phyloP scores from a whole-genome alignment of 176 grass and related monocot genomes.

The Thalia dealbata region DNA sequence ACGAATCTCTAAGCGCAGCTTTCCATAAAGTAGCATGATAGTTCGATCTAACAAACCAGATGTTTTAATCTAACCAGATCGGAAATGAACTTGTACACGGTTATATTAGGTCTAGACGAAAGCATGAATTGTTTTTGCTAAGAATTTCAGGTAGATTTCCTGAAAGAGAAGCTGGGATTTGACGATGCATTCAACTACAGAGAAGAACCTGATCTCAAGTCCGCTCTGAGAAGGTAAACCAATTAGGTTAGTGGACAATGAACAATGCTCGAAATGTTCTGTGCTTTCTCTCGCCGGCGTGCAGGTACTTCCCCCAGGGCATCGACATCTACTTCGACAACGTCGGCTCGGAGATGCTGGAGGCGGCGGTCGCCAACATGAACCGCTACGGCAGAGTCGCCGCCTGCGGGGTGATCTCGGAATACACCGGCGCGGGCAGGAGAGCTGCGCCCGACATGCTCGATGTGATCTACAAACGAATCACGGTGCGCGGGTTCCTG shows the following conservation, averaged over 20 bases:
- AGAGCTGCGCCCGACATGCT: conserved; percentile 25
- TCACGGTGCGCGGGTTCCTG: conserved; percentile 47
- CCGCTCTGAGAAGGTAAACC: conserved; percentile 1
- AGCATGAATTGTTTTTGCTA: too few relatives aligned
- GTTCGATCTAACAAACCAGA: too few relatives aligned
- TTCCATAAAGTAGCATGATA: too few relatives aligned
- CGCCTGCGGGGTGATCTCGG: conserved; percentile 37
- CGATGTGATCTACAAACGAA: conserved; percentile 46
- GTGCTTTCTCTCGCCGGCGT: not conserved
- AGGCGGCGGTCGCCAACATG: conserved; percentile 47
- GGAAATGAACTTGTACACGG: too few relatives aligned
- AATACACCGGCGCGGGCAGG: conserved; percentile 27
- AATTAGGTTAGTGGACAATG: too few relatives aligned
- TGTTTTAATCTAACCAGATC: too few relatives aligned
- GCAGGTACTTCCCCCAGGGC: conserved; percentile 41
- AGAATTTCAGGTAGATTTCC: not conserved
- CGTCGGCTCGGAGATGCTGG: conserved; percentile 28
- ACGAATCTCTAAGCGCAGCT: too few relatives aligned
- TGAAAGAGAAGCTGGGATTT: not conserved
- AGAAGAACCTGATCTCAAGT: conserved; percentile 4
- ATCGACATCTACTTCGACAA: conserved; percentile 46
- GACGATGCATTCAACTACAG: conserved; percentile 7
- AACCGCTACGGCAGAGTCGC: conserved; percentile 43
- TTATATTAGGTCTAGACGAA: too few relatives aligned
- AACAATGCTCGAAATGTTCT: too few relatives aligned